Evolutionary conservation across 352 stramenopile species (phyloP), one percentile per base, ranked within the genome.

Genomic region (Globisporangium barbulae): DNA sequence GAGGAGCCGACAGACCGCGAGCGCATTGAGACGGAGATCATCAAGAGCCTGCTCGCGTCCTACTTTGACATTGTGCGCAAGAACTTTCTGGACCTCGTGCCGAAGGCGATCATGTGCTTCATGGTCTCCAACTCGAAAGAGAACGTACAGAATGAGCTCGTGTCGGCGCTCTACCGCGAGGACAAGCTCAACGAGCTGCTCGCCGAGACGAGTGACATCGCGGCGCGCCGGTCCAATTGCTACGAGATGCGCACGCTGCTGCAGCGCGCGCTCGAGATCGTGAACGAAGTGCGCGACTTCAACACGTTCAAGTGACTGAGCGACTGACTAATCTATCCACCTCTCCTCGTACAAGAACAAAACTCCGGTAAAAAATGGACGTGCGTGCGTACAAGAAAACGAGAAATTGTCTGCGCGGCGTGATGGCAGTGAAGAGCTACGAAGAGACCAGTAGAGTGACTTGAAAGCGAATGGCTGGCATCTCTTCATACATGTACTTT

Each of bases 41-140:
- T 99, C 73, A 99, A 99, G 84, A 98, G 85, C 47, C 61, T 97
- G 60, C 74, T 97, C 17, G 92, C 97, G 47, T 98, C 94, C 1
- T 99, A 99, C 83, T 99, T 99, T 67, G 96, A 97, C 70, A 99
- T 99, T 68, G 97, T 99, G 50, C 84, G 95, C 53, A 99, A 99
- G 85, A 99, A 98, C 75, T 99, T 99, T 75, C 86, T 98, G 69
- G 98, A 99, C 71, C 83, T 99, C 69, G 97, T 99, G 44, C 97
- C 98, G 5, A 99, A 99, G 80, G 96, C 97, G n/a, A 99, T 99
- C 71, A 99, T 99, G 96, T 97, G 94, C 82, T 99, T 99, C 71
- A 93, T 99, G 88, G 89, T 97, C 30, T 88, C 88, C 28, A 70
- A 95, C 72, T 85, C 97, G 39, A 98, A 98, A 74, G 95, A 99